Base-by-base conservation (phyloP, 83 land plant genomes). In the Picea engelmannii region DNA sequence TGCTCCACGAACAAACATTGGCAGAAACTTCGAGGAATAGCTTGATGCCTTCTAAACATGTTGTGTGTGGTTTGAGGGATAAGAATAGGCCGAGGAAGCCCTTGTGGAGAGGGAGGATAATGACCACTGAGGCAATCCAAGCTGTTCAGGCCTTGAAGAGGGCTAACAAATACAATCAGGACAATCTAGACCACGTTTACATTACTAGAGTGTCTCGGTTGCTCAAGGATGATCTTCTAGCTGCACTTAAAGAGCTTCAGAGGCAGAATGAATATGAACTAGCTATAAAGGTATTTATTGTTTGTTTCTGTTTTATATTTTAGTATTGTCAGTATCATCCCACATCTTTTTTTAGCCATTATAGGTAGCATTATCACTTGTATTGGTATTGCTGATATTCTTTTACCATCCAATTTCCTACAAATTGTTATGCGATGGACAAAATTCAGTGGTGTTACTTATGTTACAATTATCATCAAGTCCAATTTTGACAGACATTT, bases 221-320 rank as follows among this genome's bases (percentile, higher is more conserved):
- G 3, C 21, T 93, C 67, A 93, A 91, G 66, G 64, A 88, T 2
- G 95, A 93, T 64, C 66, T 86, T 27, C 47, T 91, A n/a, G 90
- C 87, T 16, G 80, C 84, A 11, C 78, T 93, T 79, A 67, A 77
- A 13, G 95, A 93, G 87, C 84, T 93, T 62, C 90, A 83, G 68
- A 82, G 95, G 70, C 95, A 93, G 80, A 86, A 91, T 78, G 90
- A 93, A 75, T 84, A 86, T 80, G 92, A 87, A 18, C 78, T 93
- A 16, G 89, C 93, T 35, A 84, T 88, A 67, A 70, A 85, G 95
- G 95, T 93, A 80, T 79, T 67, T 25, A 24, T 24, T 67, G 27
- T 66, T 35, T 25, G 0, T 67, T 67, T 52, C 31, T 10, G 27
- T 67, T 67, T 67, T 67, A 3, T 13, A 12, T 25, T 9, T 2